phyloP scores from a whole-genome alignment of 2,329 filamentous ascomycete species.

The Nothomitra cinnamomea region DNA sequence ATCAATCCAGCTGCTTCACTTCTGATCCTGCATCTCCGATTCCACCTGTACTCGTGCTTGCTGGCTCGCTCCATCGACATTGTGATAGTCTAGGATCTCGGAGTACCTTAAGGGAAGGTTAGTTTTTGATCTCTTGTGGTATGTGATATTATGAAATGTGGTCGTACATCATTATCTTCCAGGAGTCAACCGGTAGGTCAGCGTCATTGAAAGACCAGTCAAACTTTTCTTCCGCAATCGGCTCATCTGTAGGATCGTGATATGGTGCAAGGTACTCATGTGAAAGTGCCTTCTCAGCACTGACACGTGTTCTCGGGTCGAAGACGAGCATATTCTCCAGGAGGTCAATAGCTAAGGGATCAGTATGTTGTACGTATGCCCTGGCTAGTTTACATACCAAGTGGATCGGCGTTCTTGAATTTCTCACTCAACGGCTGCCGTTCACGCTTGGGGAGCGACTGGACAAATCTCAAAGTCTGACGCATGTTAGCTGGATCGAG shows the following conservation, averaged over 20 bases:
- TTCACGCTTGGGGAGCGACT: conserved; percentile 89
- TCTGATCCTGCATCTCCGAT: neutral
- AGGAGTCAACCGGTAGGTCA: conserved; percentile 93
- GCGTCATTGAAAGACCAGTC: conserved; percentile 99
- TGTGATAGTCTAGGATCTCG: conserved; percentile 96
- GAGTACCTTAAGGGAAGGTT: conserved; percentile 54
- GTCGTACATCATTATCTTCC: conserved; percentile 99
- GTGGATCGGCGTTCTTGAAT: conserved; percentile 86
- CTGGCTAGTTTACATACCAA: conserved; percentile 36
- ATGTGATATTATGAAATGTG: neutral
- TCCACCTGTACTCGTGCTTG: neutral
- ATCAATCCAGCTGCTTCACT: neutral
- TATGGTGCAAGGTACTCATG: conserved; percentile 93
- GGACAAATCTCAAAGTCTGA: conserved; percentile 88
- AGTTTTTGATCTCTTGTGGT: neutral
- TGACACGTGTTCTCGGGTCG: conserved; percentile 89
- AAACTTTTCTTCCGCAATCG: conserved; percentile 89
- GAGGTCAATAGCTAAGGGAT: conserved; percentile 60
- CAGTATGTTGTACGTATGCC: neutral
- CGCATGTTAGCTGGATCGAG: conserved; percentile 6
- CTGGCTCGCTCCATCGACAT: conserved; percentile 44
- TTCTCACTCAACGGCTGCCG: conserved; percentile 72
- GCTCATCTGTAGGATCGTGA: conserved; percentile 94
- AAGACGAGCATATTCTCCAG: conserved; percentile 97
- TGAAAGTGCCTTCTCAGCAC: conserved; percentile 66